phyloP scores from a whole-genome alignment of 768 basidiomycete species.

The Boletus fagicola region DNA sequence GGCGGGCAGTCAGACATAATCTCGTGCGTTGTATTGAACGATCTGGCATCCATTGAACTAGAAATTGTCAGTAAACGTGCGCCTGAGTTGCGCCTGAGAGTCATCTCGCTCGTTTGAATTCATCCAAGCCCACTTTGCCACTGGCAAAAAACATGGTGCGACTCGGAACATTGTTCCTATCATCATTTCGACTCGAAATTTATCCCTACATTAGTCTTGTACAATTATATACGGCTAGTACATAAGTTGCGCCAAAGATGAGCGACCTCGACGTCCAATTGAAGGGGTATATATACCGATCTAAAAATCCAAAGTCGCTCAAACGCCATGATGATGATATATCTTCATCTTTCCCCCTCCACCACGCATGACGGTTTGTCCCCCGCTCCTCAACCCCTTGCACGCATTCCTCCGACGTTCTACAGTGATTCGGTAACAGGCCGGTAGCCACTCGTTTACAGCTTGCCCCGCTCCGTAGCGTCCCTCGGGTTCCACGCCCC shows the following conservation, averaged over 20 bases:
- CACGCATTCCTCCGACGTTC: constrained; percentile 15
- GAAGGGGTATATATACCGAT: not conserved
- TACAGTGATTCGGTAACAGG: constrained; percentile 16
- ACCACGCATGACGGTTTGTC: constrained; percentile 9
- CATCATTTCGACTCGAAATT: not conserved
- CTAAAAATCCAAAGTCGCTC: not conserved
- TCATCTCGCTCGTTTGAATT: not conserved
- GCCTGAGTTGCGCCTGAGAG: too few species aligned
- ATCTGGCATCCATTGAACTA: too few species aligned
- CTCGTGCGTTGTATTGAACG: too few species aligned
- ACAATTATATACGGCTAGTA: not conserved
- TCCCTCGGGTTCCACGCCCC: constrained; percentile 14
- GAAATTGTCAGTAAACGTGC: too few species aligned
- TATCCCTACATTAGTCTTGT: not conserved
- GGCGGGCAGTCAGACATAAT: too few species aligned
- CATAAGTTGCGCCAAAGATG: not conserved
- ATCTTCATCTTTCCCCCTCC: constrained; percentile 29
- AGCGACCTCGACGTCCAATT: not conserved
- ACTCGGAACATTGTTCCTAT: not conserved
- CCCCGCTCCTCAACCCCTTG: not conserved
- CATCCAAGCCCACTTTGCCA: not conserved
- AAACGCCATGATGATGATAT: constrained; percentile 15
- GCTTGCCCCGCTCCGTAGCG: constrained; percentile 21
- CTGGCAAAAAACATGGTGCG: not conserved
- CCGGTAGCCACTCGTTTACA: constrained; percentile 28